Evolutionary conservation across 805 yeast species (phyloP), one percentile per base, ranked within the genome.

Genomic region (Hanseniaspora meyeri): DNA sequence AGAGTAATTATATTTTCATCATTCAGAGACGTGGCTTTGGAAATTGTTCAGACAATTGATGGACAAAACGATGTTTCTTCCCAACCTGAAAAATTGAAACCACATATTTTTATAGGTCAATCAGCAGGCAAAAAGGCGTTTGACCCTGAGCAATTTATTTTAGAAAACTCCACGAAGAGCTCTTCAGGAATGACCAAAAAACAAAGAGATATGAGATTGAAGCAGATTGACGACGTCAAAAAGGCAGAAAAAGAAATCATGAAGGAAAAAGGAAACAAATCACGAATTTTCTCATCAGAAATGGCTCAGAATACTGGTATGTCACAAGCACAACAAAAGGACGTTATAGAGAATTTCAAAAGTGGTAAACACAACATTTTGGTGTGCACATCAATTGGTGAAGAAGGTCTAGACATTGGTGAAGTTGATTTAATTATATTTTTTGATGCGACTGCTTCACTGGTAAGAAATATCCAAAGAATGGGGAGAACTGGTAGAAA

Each of bases 401-500:
- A 93, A 67, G 99, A 93, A 73, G 99, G 99, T 47, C 75, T 93
- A 61, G 98, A 93, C 73, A 95, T 93, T 61, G 98, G 98, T 36
- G 97, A 95, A 66, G 99, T 93, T 54, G 98, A 93, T 68, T 67
- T 93, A 63, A 91, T 93, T 62, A 76, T 93, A 8, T 90, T 96
- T 65, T 93, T 81, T 69, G 98, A 93, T 64, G 87, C 96, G 0
- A 89, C 97, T 0, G 77, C 89, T 32, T 87, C 96, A 47, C 97
- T 97, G 0, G 91, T 93, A 57, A 87, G 95, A 58, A 89, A 86
- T 62, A 78, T 93, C 43, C 99, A 93, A 67, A 73, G 99, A 62
- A 88, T 93, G 95, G 99, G 99, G 31, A 80, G 99, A 71, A 93
- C 99, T 0, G 99, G 98, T 19, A 82, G 99, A 70, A 87, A 88